These are phyloP conservation scores for Lepidium aucheri DNA, from an alignment of 345 rosid species.

Conservation along the genomic window DNA sequence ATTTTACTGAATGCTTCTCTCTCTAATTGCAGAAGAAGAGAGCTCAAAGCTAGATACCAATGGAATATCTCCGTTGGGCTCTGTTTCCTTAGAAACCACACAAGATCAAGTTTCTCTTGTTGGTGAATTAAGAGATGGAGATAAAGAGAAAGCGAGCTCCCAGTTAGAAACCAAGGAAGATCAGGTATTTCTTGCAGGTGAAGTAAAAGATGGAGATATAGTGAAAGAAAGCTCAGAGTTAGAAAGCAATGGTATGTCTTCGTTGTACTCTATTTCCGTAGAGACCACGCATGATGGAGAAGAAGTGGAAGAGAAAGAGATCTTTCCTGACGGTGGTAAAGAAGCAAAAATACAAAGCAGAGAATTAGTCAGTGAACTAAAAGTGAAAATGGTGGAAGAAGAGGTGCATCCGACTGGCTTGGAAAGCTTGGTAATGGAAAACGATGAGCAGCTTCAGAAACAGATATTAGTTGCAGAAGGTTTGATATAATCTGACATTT, in stretches of 20 bases:
- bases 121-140: neutral
- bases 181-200: neutral
- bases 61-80: neutral
- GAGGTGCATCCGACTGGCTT: neutral
- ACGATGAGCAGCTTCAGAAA: constrained; percentile 10
- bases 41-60: constrained; percentile 4
- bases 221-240: neutral
- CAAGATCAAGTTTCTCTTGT: constrained; percentile 3
- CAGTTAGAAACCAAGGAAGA: neutral
- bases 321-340: neutral
- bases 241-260: neutral
- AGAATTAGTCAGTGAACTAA: neutral
- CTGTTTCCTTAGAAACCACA: neutral
- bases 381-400: neutral
- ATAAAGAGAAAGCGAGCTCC: neutral
- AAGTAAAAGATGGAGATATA: neutral
- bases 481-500: neutral
- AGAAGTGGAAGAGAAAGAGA: neutral
- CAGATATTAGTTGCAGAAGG: constrained; percentile 7
- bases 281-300: neutral
- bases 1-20: neutral
- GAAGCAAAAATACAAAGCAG: constrained; percentile 1
- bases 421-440: neutral
- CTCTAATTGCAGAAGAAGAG: constrained; percentile 20
- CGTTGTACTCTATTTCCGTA: neutral